phyloP scores from a whole-genome alignment of 257 asterid species.

The Gentiana dahurica region DNA sequence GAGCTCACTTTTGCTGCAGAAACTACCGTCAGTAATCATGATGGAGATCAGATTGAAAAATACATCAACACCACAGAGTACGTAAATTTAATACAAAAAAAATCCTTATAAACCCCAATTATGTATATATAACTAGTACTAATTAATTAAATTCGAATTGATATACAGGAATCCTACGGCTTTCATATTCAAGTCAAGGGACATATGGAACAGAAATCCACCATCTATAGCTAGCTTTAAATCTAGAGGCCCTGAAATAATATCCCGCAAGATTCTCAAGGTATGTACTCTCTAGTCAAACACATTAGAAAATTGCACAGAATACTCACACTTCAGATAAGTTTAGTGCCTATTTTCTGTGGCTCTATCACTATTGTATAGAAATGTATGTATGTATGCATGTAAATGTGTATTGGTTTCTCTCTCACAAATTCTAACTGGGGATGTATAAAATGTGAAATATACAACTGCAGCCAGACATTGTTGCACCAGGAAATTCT shows the following conservation, averaged over 20 bases:
- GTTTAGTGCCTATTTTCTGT: too few relatives aligned
- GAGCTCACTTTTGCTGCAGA: slow-evolving; percentile 18
- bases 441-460: too few relatives aligned
- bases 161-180: slow-evolving; percentile 39
- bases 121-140: too few relatives aligned
- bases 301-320: too few relatives aligned
- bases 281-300: slow-evolving; percentile 10
- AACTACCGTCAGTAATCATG: slow-evolving; percentile 15
- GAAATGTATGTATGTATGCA: too few relatives aligned
- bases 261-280: slow-evolving; percentile 53
- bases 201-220: slow-evolving; percentile 17
- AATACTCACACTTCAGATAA: too few relatives aligned
- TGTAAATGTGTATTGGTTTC: too few relatives aligned
- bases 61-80: slow-evolving; percentile 66
- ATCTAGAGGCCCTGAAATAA: slow-evolving; percentile 58
- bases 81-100: background rate
- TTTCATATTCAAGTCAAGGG: slow-evolving; percentile 34
- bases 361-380: too few relatives aligned
- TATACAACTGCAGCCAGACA: slow-evolving; percentile 47
- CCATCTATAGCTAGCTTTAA: slow-evolving; percentile 53
- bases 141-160: background rate
- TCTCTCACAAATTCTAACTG: too few relatives aligned
- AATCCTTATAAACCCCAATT: too few relatives aligned
- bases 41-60: slow-evolving; percentile 28
- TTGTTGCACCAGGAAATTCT: slow-evolving; percentile 70